phyloP scores from a whole-genome alignment of 257 asterid genomes.

The Jaltomata sinuosa region DNA sequence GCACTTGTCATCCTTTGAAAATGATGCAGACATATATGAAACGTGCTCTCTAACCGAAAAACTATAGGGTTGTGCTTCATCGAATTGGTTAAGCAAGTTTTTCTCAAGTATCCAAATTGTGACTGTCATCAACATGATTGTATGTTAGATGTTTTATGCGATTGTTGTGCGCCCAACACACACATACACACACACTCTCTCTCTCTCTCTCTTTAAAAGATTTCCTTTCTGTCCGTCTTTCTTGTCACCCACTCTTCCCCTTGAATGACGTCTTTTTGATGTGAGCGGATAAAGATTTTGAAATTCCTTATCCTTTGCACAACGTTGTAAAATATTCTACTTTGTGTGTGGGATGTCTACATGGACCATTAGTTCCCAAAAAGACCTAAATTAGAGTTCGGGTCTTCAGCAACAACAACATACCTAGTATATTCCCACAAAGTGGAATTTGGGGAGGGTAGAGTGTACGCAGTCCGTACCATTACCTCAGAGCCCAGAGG shows the following conservation, averaged over 20 bases:
- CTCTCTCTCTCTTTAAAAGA: too few species aligned
- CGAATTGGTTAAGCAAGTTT: neutral
- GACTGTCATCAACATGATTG: neutral
- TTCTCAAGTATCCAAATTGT: neutral
- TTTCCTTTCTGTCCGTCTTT: too few species aligned
- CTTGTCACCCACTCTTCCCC: neutral
- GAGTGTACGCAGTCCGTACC: too few species aligned
- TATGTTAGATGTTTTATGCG: neutral
- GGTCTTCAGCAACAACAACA: too few species aligned
- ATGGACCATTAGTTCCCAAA: neutral
- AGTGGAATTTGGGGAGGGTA: too few species aligned
- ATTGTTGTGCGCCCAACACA: too few species aligned
- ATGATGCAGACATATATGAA: neutral
- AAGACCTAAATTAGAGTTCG: neutral
- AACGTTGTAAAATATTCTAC: neutral
- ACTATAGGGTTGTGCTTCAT: neutral
- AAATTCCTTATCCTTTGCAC: too few species aligned
- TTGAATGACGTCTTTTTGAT: neutral
- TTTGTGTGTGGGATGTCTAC: neutral
- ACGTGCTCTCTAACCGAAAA: neutral
- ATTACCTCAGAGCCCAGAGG: too few species aligned
- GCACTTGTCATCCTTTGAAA: neutral
- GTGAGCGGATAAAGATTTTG: neutral
- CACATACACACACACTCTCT: too few species aligned
- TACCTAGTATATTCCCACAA: too few species aligned